Conservation (phyloP, 1,284 basidiomycete genomes). For the Puccinia horiana region DNA sequence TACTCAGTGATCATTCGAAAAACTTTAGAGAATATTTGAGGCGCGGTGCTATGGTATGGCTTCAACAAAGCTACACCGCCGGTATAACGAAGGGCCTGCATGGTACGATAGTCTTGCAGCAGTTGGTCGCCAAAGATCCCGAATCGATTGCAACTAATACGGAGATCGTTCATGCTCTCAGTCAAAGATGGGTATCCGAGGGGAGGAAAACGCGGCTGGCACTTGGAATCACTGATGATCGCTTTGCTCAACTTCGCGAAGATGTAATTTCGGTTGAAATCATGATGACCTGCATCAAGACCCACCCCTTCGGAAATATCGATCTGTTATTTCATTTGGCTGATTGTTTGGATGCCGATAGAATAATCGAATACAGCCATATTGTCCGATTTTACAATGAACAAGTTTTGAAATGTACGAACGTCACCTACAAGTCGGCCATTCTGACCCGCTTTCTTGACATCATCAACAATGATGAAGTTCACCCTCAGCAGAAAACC, state of each 20-base stretch:
- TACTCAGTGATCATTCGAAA: constrained; percentile 55
- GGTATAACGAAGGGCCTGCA: constrained; percentile 31
- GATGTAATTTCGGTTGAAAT: constrained; percentile 73
- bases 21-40: constrained; percentile 53
- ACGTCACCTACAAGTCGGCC: constrained; percentile 72
- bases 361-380: constrained; percentile 77
- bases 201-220: constrained; percentile 55
- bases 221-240: constrained; percentile 62
- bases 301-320: constrained; percentile 71
- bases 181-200: constrained; percentile 49
- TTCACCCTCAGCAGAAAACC: constrained; percentile 77
- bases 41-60: constrained; percentile 29
- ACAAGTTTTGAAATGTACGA: constrained; percentile 69
- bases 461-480: constrained; percentile 73
- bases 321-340: constrained; percentile 88
- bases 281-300: constrained; percentile 67
- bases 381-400: constrained; percentile 86
- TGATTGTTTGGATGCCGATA: constrained; percentile 76
- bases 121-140: constrained; percentile 42
- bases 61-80: constrained; percentile 37
- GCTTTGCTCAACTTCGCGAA: constrained; percentile 62
- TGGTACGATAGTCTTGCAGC: constrained; percentile 45
- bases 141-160: constrained; percentile 20
- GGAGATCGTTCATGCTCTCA: constrained; percentile 41
- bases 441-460: constrained; percentile 80